These are phyloP conservation scores for Clohesyomyces aquaticus DNA, from an alignment of 495 filamentous ascomycete genomes.

Conservation along the genomic window DNA sequence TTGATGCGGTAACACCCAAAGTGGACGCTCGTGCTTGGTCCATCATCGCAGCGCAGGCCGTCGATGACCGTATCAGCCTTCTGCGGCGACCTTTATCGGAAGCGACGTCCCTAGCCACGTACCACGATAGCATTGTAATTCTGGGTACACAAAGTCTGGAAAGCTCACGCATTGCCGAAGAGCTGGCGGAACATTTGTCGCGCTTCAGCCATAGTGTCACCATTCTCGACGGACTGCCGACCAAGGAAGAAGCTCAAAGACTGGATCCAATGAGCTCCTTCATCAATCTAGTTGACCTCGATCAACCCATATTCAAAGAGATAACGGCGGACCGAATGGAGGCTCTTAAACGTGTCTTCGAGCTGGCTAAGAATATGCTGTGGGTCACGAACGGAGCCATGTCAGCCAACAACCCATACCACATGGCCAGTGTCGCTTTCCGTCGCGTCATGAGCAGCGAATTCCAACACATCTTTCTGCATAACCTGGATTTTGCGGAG, in stretches of 20 bases:
- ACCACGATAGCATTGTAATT: constrained; percentile 2
- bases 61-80: constrained; percentile 17
- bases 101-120: background rate
- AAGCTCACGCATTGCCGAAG: constrained; percentile 52
- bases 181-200: constrained; percentile 54
- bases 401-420: constrained; percentile 1
- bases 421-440: constrained; percentile 13
- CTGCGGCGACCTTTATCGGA: constrained; percentile 9
- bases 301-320: constrained; percentile 23
- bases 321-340: constrained; percentile 37
- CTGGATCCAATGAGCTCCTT: constrained; percentile 24
- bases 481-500: constrained; percentile 1
- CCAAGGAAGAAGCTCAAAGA: background rate
- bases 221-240: background rate
- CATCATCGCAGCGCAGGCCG: constrained; percentile 7
- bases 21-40: background rate
- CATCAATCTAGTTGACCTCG: constrained; percentile 42
- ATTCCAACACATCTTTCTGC: background rate
- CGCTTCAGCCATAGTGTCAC: constrained; percentile 13
- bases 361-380: constrained; percentile 31
- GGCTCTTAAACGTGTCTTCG: constrained; percentile 34
- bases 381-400: constrained; percentile 47
- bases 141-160: background rate
- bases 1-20: constrained; percentile 14
- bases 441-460: constrained; percentile 2